A percentile compares a stretch with the other conserved stretches of the same genome.
Evolutionary conservation across 208 protist genomes (phyloP).

Genomic region (Dictyostelium gargantuum): DNA sequence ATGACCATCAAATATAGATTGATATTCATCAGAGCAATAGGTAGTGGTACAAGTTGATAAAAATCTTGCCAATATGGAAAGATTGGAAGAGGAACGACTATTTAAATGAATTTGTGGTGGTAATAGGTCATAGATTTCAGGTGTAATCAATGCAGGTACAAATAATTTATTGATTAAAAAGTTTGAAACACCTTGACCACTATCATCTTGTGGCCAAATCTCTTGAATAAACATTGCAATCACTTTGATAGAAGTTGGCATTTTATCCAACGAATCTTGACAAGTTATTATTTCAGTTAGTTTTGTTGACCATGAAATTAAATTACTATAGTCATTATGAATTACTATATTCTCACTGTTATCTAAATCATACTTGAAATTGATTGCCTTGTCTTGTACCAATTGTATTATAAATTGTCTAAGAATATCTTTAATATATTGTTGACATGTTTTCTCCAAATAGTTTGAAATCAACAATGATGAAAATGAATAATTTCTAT

Average conservation of each 20-base stretch:
- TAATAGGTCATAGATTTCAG: neutral
- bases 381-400: conserved; percentile 38
- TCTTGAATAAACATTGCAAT: conserved; percentile 40
- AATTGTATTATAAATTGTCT: conserved; percentile 7
- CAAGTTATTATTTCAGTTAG: neutral
- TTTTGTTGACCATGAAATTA: neutral
- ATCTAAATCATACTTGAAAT: neutral
- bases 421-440: conserved; percentile 37
- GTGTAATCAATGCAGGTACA: neutral
- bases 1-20: neutral
- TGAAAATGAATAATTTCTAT: conserved; percentile 16
- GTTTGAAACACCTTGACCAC: neutral
- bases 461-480: conserved; percentile 5
- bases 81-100: neutral
- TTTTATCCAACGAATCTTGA: conserved; percentile 1
- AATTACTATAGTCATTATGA: neutral
- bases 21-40: neutral
- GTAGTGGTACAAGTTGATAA: neutral
- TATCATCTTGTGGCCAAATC: conserved; percentile 45
- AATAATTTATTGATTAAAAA: conserved; percentile 28
- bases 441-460: conserved; percentile 20
- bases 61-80: neutral
- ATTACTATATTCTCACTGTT: neutral
- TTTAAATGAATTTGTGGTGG: conserved; percentile 23
- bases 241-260: neutral